phyloP scores from a whole-genome alignment of 805 yeast genomes.

The Pichia paraexigua region DNA sequence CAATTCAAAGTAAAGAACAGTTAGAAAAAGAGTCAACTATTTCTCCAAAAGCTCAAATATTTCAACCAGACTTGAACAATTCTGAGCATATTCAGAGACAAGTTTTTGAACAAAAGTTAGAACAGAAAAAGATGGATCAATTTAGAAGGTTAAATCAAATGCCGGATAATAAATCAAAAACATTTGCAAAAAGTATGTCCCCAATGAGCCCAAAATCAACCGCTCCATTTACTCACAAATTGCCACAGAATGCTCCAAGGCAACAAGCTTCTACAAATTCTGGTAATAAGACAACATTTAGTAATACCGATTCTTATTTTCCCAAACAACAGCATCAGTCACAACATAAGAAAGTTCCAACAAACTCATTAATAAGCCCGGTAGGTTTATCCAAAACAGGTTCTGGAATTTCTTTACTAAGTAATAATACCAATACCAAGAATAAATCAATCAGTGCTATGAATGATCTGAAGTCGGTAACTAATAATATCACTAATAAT shows the following conservation, averaged over 20 bases:
- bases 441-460: background rate
- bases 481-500: background rate
- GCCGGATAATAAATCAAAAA: background rate
- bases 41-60: background rate
- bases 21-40: background rate
- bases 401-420: background rate
- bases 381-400: background rate
- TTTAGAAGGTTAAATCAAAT: conserved; percentile 1
- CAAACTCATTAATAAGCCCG: background rate
- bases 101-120: conserved; percentile 2
- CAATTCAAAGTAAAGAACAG: background rate
- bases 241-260: background rate
- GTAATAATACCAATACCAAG: background rate
- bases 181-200: conserved; percentile 6
- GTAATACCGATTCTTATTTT: background rate
- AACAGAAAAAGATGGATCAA: conserved; percentile 8
- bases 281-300: background rate
- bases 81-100: background rate
- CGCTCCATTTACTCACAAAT: background rate
- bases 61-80: background rate
- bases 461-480: background rate
- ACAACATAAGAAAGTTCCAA: background rate
- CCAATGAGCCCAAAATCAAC: conserved; percentile 10
- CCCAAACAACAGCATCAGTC: background rate
- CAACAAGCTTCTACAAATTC: background rate